Evolutionary conservation across 2,329 filamentous ascomycete species (phyloP).

Genomic region (Emericellopsis cladophorae): DNA sequence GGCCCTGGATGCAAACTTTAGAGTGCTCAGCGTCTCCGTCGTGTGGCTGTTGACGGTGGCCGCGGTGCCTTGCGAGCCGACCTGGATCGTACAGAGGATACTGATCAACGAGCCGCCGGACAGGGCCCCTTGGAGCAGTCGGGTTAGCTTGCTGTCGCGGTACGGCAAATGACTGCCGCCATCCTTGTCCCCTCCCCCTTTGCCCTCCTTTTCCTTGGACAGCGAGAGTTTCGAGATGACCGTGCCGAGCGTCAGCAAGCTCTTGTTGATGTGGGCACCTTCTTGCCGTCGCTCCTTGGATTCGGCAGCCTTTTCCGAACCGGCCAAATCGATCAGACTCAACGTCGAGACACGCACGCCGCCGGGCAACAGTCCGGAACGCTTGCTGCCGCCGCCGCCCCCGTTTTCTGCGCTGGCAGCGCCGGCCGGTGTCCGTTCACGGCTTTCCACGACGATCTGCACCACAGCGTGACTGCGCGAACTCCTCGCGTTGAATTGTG

Average conservation of each 20-base stretch:
- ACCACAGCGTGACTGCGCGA: constrained; percentile 97
- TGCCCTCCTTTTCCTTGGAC: constrained; percentile 69
- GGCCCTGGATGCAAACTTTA: constrained; percentile 92
- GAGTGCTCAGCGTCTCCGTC: constrained; percentile 81
- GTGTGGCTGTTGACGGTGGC: constrained; percentile 65
- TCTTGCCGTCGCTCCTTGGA: constrained; percentile 88
- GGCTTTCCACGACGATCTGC: constrained; percentile 94
- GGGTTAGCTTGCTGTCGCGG: constrained; percentile 91
- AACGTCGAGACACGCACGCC: constrained; percentile 92
- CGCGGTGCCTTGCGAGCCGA: constrained; percentile 62
- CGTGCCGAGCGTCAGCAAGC: constrained; percentile 83
- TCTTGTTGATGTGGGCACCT: constrained; percentile 98
- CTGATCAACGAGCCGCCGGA: constrained; percentile 92
- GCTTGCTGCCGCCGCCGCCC: constrained; percentile 43
- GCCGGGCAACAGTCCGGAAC: constrained; percentile 61
- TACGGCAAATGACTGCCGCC: constrained; percentile 81
- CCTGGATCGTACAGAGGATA: constrained; percentile 92
- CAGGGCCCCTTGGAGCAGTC: constrained; percentile 80
- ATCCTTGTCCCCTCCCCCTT: constrained; percentile 58
- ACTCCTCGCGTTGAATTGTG: constrained; percentile 92
- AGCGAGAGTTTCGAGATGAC: constrained; percentile 91
- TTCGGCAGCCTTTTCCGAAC: constrained; percentile 91
- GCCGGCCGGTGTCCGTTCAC: constrained; percentile 53
- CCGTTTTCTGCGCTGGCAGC: constrained; percentile 19
- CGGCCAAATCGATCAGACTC: constrained; percentile 90